phyloP scores from a whole-genome alignment of 768 basidiomycete genomes.

The Filobasidium floriforme region DNA sequence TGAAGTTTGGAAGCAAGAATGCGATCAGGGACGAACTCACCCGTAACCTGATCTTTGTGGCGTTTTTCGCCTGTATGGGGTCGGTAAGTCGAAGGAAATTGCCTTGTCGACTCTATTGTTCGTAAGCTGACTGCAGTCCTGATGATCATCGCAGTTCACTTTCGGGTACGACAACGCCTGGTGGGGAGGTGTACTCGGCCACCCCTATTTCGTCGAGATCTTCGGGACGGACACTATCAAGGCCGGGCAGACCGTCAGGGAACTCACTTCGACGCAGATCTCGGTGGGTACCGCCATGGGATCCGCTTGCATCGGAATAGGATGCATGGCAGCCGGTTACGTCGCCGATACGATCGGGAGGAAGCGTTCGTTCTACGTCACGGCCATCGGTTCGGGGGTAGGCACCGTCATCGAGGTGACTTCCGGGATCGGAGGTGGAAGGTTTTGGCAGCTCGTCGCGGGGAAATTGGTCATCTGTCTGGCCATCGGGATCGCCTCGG shows the following conservation, averaged over 20 bases:
- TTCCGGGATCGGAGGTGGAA: conserved; percentile 11
- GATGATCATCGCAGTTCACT: conserved; percentile 3
- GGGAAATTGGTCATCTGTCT: conserved; percentile 23
- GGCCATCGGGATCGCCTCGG: conserved; percentile 18
- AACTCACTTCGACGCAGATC: conserved; percentile 2
- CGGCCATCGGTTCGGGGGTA: conserved; percentile 8
- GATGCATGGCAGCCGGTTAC: conserved; percentile 11
- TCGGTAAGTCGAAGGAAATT: neutral
- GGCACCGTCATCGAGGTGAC: conserved; percentile 24
- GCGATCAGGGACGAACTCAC: conserved; percentile 9
- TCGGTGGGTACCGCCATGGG: conserved; percentile 5
- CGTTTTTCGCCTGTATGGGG: conserved; percentile 10
- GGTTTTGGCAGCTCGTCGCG: conserved; percentile 24
- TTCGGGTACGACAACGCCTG: conserved; percentile 11
- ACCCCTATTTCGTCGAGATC: conserved; percentile 10
- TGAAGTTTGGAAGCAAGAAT: conserved; percentile 3
- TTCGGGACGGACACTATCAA: neutral
- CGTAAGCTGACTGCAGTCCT: neutral
- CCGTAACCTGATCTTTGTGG: conserved; percentile 8
- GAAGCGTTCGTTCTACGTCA: conserved; percentile 11
- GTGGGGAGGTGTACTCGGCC: conserved; percentile 13
- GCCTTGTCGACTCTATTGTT: neutral
- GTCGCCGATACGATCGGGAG: conserved; percentile 4
- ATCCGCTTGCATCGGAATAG: conserved; percentile 2
- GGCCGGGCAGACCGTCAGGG: neutral